Evolutionary conservation across 2,329 filamentous ascomycete species (phyloP), one percentile per base, ranked within the genome.

Genomic region (Colletotrichum sp.): DNA sequence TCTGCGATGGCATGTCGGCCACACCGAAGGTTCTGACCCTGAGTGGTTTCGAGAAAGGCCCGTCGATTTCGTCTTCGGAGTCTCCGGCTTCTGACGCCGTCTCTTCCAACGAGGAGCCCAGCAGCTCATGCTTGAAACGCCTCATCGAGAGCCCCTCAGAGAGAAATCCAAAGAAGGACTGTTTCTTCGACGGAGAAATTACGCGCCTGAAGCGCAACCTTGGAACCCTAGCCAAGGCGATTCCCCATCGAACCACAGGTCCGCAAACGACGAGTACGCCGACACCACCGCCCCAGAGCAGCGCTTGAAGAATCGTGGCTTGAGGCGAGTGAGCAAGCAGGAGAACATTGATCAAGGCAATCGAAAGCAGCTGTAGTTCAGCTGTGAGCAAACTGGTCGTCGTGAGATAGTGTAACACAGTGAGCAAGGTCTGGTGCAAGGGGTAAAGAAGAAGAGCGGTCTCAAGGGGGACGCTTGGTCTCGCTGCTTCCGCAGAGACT

Each of bases 301-400:
- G 87, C 18, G 94, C 92, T 86, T 98, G 97, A 64, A 99, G 87
- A 77, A 98, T 96, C 78, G 95, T 89, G 18, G 93, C 92, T 84
- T 99, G 97, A 1, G 96, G 95, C 0, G 96, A 97, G 8, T 88
- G 87, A 1, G 96, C 92, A 76, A 98, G 90, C 3, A 98, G 83
- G 1, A 98, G 87, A 16, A 98, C 86, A 81, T 98, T 95, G 80
- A 98, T 93, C 16, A 99, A 88, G 3, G 93, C 92, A 52, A 94
- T 91, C 1, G 96, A 96, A 18, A 99, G 90, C 12, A 99, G 89
- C 80, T 98, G 95, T 57, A 98, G 89, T 84, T 99, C 97, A 7
- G 97, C 93, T 3, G 94, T 91, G 68, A 99, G 89, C 57, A 99
- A 89, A 84, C 96, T 98, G 2, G 96, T 98, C 0, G 95, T 96